Evolutionary conservation across 2,329 filamentous ascomycete species (phyloP).

Genomic region (Stemphylium beticola): DNA sequence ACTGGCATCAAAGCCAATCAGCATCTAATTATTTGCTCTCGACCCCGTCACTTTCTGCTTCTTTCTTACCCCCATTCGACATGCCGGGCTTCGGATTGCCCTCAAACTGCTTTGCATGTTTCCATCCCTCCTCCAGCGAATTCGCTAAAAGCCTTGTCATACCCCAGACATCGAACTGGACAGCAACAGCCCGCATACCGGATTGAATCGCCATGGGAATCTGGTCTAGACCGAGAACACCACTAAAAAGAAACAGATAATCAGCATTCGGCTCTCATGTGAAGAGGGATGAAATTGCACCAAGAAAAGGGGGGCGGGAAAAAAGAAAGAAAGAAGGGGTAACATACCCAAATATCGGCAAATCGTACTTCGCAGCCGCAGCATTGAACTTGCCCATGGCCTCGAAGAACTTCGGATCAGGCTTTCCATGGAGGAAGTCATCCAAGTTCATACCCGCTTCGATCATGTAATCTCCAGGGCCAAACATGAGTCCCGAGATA

Average conservation of each 20-base stretch:
- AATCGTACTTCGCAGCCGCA: constrained; percentile 28
- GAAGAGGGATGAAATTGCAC: neutral
- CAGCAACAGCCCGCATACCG: constrained; percentile 26
- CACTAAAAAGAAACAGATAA: constrained; percentile 18
- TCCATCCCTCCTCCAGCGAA: constrained; percentile 24
- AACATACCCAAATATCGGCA: constrained; percentile 31
- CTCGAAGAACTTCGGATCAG: constrained; percentile 25
- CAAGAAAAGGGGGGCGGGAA: no score
- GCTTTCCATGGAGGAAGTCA: constrained; percentile 19
- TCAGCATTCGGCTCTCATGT: neutral
- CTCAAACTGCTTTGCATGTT: constrained; percentile 25
- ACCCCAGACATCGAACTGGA: constrained; percentile 37
- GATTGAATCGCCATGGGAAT: constrained; percentile 31
- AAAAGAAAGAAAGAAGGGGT: neutral
- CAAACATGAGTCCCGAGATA: constrained; percentile 36
- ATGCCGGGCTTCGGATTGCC: constrained; percentile 12
- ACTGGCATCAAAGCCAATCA: no score
- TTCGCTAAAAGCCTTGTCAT: constrained; percentile 23
- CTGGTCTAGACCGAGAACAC: constrained; percentile 23
- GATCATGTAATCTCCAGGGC: constrained; percentile 34
- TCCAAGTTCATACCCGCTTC: constrained; percentile 29
- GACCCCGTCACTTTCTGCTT: neutral
- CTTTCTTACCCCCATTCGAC: constrained; percentile 6
- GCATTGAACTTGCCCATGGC: constrained; percentile 29
- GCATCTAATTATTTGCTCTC: neutral